Percentiles rank a stretch among this genome's conserved stretches.
phyloP scores from a whole-genome alignment of 768 basidiomycete species.

The Cystofilobasidium bisporidii region DNA sequence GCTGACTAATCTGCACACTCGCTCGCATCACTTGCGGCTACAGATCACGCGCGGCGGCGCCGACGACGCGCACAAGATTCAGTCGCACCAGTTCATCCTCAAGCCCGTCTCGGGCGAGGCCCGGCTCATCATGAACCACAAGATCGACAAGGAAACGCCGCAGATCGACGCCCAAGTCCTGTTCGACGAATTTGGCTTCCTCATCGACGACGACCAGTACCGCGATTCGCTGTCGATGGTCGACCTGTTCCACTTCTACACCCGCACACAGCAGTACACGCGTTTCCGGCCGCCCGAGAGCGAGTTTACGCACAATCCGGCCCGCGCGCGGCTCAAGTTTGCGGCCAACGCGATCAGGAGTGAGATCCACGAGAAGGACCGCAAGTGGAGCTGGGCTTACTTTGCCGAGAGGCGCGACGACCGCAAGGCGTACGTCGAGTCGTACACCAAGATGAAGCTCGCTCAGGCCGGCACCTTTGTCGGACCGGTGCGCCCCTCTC shows the following conservation, averaged over 20 bases:
- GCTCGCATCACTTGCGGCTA: too few relatives aligned
- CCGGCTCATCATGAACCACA: slow-evolving; percentile 71
- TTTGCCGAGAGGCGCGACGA: slow-evolving; percentile 82
- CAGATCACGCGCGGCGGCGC: slow-evolving; percentile 51
- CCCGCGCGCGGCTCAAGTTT: slow-evolving; percentile 63
- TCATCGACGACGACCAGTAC: slow-evolving; percentile 88
- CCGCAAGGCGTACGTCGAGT: slow-evolving; percentile 66
- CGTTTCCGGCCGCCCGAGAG: slow-evolving; percentile 62
- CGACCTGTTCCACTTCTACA: slow-evolving; percentile 94
- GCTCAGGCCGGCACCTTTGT: slow-evolving; percentile 47
- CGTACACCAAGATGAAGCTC: slow-evolving; percentile 61
- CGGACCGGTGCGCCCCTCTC: slow-evolving; percentile 27
- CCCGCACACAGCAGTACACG: slow-evolving; percentile 65
- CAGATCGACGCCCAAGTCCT: slow-evolving; percentile 76
- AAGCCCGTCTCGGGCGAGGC: slow-evolving; percentile 95
- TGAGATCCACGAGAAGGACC: slow-evolving; percentile 70
- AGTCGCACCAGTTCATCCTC: slow-evolving; percentile 78
- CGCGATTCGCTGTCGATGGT: slow-evolving; percentile 81
- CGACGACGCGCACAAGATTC: slow-evolving; percentile 24
- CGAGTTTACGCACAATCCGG: slow-evolving; percentile 52
- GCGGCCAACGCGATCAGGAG: slow-evolving; percentile 68
- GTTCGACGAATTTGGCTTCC: slow-evolving; percentile 87
- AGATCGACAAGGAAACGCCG: slow-evolving; percentile 60
- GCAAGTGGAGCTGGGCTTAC: slow-evolving; percentile 85
- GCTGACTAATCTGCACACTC: too few relatives aligned